A percentile compares a stretch with the other conserved stretches of the same genome.
These are phyloP conservation scores for Cyclotella choctawhatcheeana DNA, from an alignment of 108 stramenopile genomes.

Conservation along the genomic window DNA sequence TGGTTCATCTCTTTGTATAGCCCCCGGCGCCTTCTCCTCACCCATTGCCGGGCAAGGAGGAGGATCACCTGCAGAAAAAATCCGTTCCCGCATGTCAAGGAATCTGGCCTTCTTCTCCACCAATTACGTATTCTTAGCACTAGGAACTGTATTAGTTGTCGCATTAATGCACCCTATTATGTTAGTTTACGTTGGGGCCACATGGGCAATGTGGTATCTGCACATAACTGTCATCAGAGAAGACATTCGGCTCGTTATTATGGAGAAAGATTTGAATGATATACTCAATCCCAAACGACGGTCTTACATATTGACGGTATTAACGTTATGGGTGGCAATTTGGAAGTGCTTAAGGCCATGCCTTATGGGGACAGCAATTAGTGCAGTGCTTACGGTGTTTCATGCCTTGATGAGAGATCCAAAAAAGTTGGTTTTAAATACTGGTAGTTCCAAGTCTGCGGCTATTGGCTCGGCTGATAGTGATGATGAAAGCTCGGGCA, in stretches of 20 bases:
- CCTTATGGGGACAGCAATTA: slow-evolving; percentile 60
- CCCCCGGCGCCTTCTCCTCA: slow-evolving; percentile 77
- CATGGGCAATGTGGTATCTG: slow-evolving; percentile 69
- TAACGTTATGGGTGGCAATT: slow-evolving; percentile 68
- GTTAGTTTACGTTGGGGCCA: slow-evolving; percentile 64
- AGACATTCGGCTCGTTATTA: slow-evolving; percentile 64
- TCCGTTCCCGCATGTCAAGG: slow-evolving; percentile 65
- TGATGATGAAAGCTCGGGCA: slow-evolving; percentile 53
- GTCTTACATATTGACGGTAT: slow-evolving; percentile 56
- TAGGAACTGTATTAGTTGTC: slow-evolving; percentile 74
- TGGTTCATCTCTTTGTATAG: slow-evolving; percentile 72
- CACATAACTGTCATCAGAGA: slow-evolving; percentile 70
- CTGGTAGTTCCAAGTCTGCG: slow-evolving; percentile 21
- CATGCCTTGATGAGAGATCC: slow-evolving; percentile 89
- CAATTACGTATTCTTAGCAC: slow-evolving; percentile 76
- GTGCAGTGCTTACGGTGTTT: slow-evolving; percentile 60
- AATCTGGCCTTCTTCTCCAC: slow-evolving; percentile 85
- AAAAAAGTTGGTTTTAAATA: slow-evolving; percentile 59
- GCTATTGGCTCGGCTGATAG: slow-evolving; percentile 34
- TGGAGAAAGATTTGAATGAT: slow-evolving; percentile 68
- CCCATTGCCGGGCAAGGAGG: slow-evolving; percentile 56
- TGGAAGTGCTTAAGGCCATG: slow-evolving; percentile 79
- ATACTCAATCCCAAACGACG: slow-evolving; percentile 68
- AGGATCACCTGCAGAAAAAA: slow-evolving; percentile 66
- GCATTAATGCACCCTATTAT: slow-evolving; percentile 86